Base-by-base conservation (phyloP, 1,284 basidiomycete species). In the Puccinia sorghi region DNA sequence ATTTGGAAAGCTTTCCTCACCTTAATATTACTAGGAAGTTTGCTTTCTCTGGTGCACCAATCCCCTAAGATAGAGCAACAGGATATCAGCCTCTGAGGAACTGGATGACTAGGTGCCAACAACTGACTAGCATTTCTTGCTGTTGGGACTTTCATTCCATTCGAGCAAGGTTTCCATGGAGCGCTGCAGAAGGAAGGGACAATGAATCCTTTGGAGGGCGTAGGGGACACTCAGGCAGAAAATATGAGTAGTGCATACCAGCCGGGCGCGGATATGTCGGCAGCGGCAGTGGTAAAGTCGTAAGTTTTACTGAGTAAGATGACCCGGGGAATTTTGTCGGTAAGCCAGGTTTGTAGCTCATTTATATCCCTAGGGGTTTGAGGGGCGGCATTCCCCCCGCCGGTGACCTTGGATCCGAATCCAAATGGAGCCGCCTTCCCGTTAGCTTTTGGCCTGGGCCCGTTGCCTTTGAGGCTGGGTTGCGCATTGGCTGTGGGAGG, bases 291-390 rank as follows among this genome's bases (percentile, higher is more conserved):
- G 12, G 48, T 69, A 13, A 69, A 69, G 50, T 69, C 66, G 32
- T 50, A 69, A n/a, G 46, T 48, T 32, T 46, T 71, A 54, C 57
- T 56, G 46, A 79, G 72, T 11, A 79, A 46, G 12, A 79, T 79
- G 7, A 79, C 76, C 22, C 76, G 37, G 9, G 76, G 76, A 22
- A 63, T 57, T 13, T 25, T 41, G 50, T 79, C 76, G 27, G 43
- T 32, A 15, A 79, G 52, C 76, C 67, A 79, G 32, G 69, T 25
- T 43, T 61, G 27, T 8, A 79, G 50, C 46, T 50, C 46, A 12
- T 22, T 22, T 52, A 50, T 41, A 56, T 72, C 50, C 15, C 37
- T 52, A 13, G 76, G 76, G n/a, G 27, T 50, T 32, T 64, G 52
- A 9, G 69, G 69, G 11, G 67, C 13, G 15, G 50, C 43, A 43